These are phyloP conservation scores for Stagonosporopsis rhizophila DNA, from an alignment of 2,329 filamentous ascomycete genomes.

Conservation along the genomic window DNA sequence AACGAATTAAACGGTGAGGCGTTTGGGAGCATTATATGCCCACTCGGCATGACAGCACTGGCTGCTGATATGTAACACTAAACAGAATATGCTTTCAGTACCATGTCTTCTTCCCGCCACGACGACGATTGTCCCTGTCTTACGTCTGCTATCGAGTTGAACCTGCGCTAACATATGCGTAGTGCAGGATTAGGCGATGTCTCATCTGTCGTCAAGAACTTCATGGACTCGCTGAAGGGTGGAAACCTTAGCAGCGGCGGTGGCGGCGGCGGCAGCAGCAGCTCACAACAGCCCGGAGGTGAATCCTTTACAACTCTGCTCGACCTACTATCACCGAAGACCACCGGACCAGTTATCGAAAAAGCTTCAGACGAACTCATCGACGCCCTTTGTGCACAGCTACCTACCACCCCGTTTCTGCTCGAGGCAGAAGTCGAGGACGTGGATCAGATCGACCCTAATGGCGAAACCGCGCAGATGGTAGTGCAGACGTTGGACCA, in stretches of 20 bases:
- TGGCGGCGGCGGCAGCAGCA: constrained; percentile 48
- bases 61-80: constrained; percentile 45
- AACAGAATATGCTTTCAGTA: constrained; percentile 44
- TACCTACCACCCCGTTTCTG: constrained; percentile 80
- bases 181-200: constrained; percentile 69
- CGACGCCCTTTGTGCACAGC: constrained; percentile 76
- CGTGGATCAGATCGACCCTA: constrained; percentile 69
- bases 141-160: constrained; percentile 10
- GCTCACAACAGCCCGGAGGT: constrained; percentile 51
- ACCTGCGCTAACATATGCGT: constrained; percentile 32
- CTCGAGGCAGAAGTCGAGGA: constrained; percentile 73
- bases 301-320: constrained; percentile 82
- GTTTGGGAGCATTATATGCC: constrained; percentile 40
- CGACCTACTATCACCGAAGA: constrained; percentile 80
- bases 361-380: constrained; percentile 69
- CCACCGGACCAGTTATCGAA: constrained; percentile 79
- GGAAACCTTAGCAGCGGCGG: constrained; percentile 51
- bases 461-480: constrained; percentile 71
- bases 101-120: constrained; percentile 37
- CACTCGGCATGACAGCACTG: constrained; percentile 31
- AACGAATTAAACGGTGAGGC: constrained; percentile 38
- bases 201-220: constrained; percentile 81
- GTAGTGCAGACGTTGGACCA: constrained; percentile 76
- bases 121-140: constrained; percentile 31
- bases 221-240: constrained; percentile 80